Percentiles rank a stretch among this genome's conserved stretches.
Evolutionary conservation across 2,329 filamentous ascomycete species (phyloP).

Genomic region (Paecilomyces fulvus): DNA sequence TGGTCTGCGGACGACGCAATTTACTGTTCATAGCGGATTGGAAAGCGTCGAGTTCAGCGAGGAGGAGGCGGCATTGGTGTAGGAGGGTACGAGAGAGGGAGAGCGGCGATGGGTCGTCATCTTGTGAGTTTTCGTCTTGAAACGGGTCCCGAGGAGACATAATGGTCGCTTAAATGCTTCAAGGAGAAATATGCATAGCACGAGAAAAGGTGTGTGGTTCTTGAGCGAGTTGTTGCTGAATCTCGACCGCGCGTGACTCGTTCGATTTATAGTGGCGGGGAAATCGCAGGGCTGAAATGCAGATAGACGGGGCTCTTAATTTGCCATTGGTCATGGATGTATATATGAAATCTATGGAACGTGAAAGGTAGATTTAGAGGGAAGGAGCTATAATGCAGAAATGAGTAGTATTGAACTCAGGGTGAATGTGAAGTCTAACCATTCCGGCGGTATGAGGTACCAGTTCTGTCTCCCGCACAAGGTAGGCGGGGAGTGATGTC

Average conservation of each 20-base stretch:
- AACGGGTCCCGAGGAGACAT: background rate
- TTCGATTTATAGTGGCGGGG: background rate
- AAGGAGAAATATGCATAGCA: background rate
- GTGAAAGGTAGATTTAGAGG: background rate
- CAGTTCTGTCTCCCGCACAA: background rate
- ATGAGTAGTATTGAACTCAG: no score
- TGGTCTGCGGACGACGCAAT: constrained; percentile 37
- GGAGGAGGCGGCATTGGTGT: constrained; percentile 31
- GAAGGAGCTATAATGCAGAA: background rate
- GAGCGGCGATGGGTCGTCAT: background rate
- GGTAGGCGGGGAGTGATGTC: background rate
- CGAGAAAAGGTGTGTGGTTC: background rate
- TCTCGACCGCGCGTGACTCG: background rate
- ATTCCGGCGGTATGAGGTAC: background rate
- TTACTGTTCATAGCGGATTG: constrained; percentile 31
- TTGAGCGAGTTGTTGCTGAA: background rate
- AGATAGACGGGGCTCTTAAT: background rate
- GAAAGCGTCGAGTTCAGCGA: constrained; percentile 40
- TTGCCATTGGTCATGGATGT: background rate
- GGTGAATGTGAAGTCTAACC: background rate
- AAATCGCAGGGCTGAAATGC: background rate
- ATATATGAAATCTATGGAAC: background rate
- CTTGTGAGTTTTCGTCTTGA: background rate
- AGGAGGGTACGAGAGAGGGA: constrained; percentile 24
- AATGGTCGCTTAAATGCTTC: background rate